Evolutionary conservation across 2,329 filamentous ascomycete species (phyloP), one percentile per base, ranked within the genome.

Genomic region (Fusarium incarnatum): DNA sequence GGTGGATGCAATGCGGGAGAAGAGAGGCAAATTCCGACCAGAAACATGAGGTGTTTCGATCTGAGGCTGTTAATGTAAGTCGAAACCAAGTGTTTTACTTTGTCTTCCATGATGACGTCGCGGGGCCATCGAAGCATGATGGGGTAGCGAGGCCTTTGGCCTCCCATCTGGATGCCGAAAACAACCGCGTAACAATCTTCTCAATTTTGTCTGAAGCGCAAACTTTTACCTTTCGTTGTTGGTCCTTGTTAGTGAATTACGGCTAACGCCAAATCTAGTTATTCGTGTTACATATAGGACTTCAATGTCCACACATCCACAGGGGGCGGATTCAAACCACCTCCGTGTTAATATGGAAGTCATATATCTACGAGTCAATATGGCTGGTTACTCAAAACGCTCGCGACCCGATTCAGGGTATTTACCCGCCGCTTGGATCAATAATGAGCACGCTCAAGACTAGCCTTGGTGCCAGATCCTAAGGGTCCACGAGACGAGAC

Each of bases 1-100:
- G 80, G 88, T 96, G 48, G 84, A 88, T 75, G 88, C 89, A 61
- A 91, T 94, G 89, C 89, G 88, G 80, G 87, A 87, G 79, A 86
- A 88, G 81, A 87, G 87, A 75, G 87, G 89, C 25, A 89, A 86
- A 77, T 87, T 91, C 76, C 84, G 83, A 77, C 85, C 85, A 18
- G 85, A 87, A 70, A 80, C 80, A 37, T 83, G 77, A 82, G 45
- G 23, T 37, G 27, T 47, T 42, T 55, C 10, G 8, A n/a, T 18
- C 4, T 6, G 34, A 45, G 56, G 34, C 42, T 58, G 64, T 54
- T 59, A 58, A 67, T 54, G 55, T 67, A 60, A 67, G 58, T 69
- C 64, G 60, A 47, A 28, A 60, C 64, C 12, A 8, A 55, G 37
- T 50, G 22, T 49, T 45, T 46, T 48, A 56, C 15, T 46, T 28